Evolutionary conservation across 2,329 filamentous ascomycete genomes (phyloP).

Genomic region (Coleophoma eucalyptorum): DNA sequence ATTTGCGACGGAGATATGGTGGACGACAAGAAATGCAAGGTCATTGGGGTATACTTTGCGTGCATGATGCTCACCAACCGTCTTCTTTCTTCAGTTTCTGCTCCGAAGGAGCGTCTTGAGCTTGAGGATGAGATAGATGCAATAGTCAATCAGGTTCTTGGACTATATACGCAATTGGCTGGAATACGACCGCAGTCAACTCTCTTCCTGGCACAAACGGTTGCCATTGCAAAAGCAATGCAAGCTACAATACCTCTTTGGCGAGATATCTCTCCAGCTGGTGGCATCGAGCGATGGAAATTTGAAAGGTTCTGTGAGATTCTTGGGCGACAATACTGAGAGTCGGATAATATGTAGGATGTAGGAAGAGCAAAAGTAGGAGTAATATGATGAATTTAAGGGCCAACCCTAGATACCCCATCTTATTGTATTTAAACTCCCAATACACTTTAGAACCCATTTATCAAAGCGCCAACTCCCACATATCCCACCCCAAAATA

Average conservation of each 20-base stretch:
- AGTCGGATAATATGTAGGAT: background rate
- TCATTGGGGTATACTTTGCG: constrained; percentile 18
- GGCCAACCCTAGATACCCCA: no score
- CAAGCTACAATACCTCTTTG: background rate
- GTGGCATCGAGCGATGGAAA: constrained; percentile 4
- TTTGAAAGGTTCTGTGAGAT: constrained; percentile 1
- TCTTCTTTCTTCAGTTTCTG: constrained; percentile 12
- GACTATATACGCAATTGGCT: constrained; percentile 20
- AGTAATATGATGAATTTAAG: no score
- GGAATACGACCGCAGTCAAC: constrained; percentile 4
- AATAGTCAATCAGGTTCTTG: constrained; percentile 23
- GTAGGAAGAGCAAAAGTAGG: no score
- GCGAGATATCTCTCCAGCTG: background rate
- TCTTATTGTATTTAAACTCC: no score
- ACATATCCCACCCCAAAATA: no score
- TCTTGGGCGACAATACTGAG: background rate
- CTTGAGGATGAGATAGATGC: constrained; percentile 26
- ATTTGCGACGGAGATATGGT: constrained; percentile 7
- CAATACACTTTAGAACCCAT: no score
- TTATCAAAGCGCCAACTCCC: no score
- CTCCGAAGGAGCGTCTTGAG: constrained; percentile 7
- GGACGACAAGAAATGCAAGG: constrained; percentile 17
- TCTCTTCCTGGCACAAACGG: constrained; percentile 19
- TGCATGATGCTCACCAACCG: constrained; percentile 23
- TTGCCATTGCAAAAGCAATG: constrained; percentile 4